These are phyloP conservation scores for Rhodamnia argentea DNA, from an alignment of 345 rosid genomes.

Conservation along the genomic window DNA sequence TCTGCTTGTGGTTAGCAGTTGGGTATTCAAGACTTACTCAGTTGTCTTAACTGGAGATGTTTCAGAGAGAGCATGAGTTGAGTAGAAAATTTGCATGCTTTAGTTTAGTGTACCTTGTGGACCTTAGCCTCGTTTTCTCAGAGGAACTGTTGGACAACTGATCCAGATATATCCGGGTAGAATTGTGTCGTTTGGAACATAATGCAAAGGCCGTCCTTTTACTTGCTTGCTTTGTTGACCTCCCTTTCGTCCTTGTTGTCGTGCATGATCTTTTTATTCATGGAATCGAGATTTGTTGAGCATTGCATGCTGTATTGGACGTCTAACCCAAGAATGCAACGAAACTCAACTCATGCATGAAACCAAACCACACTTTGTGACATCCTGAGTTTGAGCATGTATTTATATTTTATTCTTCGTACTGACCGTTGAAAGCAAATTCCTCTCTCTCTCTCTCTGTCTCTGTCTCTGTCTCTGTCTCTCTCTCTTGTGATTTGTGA, in stretches of 20 bases:
- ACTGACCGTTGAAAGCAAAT: background rate
- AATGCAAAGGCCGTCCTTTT: background rate
- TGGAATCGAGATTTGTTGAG: background rate
- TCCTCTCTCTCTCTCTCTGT: background rate
- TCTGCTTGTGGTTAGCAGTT: background rate
- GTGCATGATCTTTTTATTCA: background rate
- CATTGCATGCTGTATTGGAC: background rate
- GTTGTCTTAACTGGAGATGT: background rate
- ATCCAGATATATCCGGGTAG: background rate
- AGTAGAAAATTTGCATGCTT: background rate
- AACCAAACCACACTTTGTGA: too few relatives aligned
- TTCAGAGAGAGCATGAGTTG: background rate
- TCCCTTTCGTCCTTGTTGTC: background rate
- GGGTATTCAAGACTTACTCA: background rate
- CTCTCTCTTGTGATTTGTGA: too few relatives aligned
- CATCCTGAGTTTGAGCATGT: background rate
- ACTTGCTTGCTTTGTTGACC: background rate
- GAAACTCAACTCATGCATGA: background rate
- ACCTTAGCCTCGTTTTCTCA: background rate
- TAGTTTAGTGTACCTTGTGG: background rate
- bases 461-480: too few relatives aligned
- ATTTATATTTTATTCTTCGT: background rate
- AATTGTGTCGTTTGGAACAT: background rate
- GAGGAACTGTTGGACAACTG: background rate
- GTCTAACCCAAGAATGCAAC: background rate